Conservation (phyloP, 345 rosid species). For the Gynandropsis gynandra region DNA sequence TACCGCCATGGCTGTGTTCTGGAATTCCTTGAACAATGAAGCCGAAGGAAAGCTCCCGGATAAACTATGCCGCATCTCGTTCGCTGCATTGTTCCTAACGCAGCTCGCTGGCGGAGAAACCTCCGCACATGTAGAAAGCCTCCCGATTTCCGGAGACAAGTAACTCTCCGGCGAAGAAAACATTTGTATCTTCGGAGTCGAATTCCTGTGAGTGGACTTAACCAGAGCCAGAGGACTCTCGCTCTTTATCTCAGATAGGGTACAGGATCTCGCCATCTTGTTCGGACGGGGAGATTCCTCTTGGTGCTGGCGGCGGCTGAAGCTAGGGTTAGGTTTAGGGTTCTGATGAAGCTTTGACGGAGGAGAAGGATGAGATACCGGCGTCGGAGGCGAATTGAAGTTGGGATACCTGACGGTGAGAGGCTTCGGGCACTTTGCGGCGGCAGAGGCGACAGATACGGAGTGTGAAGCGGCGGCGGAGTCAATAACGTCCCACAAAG, state of each 20-base stretch:
- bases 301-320: conserved; percentile 3
- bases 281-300: conserved; percentile 39
- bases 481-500: conserved; percentile 90
- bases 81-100: conserved; percentile 37
- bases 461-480: conserved; percentile 67
- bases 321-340: conserved; percentile 17
- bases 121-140: conserved; percentile 27
- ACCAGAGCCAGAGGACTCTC: conserved; percentile 52
- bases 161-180: conserved; percentile 55
- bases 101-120: conserved; percentile 32
- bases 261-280: conserved; percentile 48
- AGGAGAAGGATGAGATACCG: conserved; percentile 44
- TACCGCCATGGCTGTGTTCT: conserved; percentile 90
- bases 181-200: conserved; percentile 19
- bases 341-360: conserved; percentile 29
- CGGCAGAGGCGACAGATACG: background rate
- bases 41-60: conserved; percentile 77
- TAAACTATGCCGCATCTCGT: conserved; percentile 58
- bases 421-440: conserved; percentile 46
- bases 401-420: conserved; percentile 50
- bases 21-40: conserved; percentile 78
- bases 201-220: conserved; percentile 21
- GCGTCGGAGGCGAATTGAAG: conserved; percentile 45
- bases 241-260: conserved; percentile 39
- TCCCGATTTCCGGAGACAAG: conserved; percentile 62